Evolutionary conservation across 306 rosid genomes (phyloP), one percentile per base, ranked within the genome.

Genomic region (Acacia melanoxylon): DNA sequence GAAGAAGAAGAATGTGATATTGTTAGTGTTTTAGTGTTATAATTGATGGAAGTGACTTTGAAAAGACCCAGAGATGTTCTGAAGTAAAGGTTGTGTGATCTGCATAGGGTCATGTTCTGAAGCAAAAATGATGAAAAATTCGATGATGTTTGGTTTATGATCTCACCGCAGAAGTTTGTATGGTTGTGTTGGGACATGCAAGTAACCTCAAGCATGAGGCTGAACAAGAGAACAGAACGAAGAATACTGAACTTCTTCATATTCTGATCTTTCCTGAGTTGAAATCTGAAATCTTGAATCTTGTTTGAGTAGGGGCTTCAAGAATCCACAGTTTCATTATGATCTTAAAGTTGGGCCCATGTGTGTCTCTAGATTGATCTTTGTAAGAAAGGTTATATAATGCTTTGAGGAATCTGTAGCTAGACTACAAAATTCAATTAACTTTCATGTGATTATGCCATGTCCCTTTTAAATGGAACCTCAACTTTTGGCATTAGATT

Each of bases 71-170:
- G 80, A 62, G 84, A 75, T 51, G 89, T 86, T 83, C 82, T 86
- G 59, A 86, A 86, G 69, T 86, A 82, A 27, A 86, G 86, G 51
- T 82, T 79, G 20, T 63, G 80, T 63, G 84, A 86, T 71, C 40
- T 82, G 82, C 89, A 86, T 0, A 79, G 48, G 48, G 82, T 79
- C 62, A 76, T 86, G 77, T 35, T 83, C 63, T 78, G 73, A 59
- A 91, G 24, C 12, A 76, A 82, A 71, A 73, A 86, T 58, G 89
- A 85, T 68, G 85, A 84, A 80, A n/a, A n/a, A n/a, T n/a, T n/a
- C n/a, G 88, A 85, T 37, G 89, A 87, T 40, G 86, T 45, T 87
- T 86, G 87, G 74, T 85, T 84, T 72, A n/a, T 84, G 69, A 82
- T 76, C 74, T 88, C 84, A 1, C 86, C 89, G 82, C 84, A 86